Evolutionary conservation across 768 basidiomycete species (phyloP).

Genomic region (Saitozyma sp.): DNA sequence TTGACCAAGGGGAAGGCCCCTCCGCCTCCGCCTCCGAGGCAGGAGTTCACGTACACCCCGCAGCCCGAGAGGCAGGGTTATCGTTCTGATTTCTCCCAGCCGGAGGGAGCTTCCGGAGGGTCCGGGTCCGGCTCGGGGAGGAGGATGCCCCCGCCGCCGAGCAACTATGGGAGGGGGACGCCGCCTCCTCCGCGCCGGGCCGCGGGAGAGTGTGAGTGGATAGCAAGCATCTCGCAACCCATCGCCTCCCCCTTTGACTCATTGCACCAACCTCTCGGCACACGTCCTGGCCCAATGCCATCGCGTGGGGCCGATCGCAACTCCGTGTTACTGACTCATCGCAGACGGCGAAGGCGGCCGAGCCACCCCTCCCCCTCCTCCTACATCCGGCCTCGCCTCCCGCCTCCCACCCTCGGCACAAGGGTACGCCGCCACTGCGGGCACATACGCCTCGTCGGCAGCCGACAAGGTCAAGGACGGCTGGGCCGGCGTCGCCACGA

Average conservation of each 20-base stretch:
- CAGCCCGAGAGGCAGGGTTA: conserved; percentile 15
- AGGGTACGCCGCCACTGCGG: conserved; percentile 21
- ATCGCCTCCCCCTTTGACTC: too few species aligned
- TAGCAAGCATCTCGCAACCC: too few species aligned
- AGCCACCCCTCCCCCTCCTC: neutral
- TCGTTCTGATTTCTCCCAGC: neutral
- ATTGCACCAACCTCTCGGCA: too few species aligned
- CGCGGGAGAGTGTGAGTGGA: neutral
- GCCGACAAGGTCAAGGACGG: conserved; percentile 14
- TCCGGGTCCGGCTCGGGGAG: conserved; percentile 5
- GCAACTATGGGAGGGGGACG: conserved; percentile 16
- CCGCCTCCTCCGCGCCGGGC: conserved; percentile 16
- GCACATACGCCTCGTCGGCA: conserved; percentile 14
- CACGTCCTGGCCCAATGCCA: too few species aligned
- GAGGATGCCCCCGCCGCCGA: conserved; percentile 19
- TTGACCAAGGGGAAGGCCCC: conserved; percentile 16
- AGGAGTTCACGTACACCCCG: conserved; percentile 14
- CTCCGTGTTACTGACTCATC: neutral
- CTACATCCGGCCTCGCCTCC: conserved; percentile 6
- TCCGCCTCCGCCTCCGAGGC: neutral
- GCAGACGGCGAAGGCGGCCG: neutral
- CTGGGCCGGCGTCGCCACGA: conserved; percentile 15
- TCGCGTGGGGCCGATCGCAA: too few species aligned
- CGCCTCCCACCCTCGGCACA: conserved; percentile 16
- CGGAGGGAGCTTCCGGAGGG: neutral